Evolutionary conservation across 495 filamentous ascomycete genomes (phyloP).

Genomic region (Clavariopsis aquatica): DNA sequence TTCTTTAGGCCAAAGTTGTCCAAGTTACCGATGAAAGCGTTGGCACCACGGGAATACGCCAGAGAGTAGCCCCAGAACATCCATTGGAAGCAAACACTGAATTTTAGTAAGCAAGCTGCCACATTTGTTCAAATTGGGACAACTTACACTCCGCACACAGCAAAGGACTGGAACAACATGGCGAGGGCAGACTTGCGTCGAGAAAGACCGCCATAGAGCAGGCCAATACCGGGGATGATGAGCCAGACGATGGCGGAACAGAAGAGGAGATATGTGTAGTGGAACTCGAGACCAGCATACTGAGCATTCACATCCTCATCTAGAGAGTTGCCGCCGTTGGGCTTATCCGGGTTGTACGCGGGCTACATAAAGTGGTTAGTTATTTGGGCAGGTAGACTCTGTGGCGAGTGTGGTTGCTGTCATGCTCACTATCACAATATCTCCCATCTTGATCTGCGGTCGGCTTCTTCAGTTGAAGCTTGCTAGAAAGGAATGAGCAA

Average conservation of each 20-base stretch:
- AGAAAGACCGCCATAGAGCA: constrained; percentile 60
- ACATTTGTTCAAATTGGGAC: not conserved
- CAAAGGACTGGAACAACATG: constrained; percentile 60
- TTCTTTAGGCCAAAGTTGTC: constrained; percentile 58
- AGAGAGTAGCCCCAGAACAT: constrained; percentile 63
- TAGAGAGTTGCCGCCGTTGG: constrained; percentile 42
- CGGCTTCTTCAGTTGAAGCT: constrained; percentile 10
- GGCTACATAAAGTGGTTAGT: constrained; percentile 37
- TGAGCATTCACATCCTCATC: constrained; percentile 53
- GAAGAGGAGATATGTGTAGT: constrained; percentile 55
- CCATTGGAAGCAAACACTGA: constrained; percentile 55
- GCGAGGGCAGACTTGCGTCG: constrained; percentile 60
- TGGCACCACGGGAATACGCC: constrained; percentile 53
- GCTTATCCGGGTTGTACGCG: constrained; percentile 37
- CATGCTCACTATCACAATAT: constrained; percentile 11
- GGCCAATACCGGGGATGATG: constrained; percentile 61
- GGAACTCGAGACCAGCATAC: constrained; percentile 53
- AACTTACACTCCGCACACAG: constrained; percentile 43
- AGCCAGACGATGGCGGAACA: constrained; percentile 59
- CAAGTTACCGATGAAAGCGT: constrained; percentile 58
- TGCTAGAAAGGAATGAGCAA: constrained; percentile 3
- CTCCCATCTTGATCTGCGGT: constrained; percentile 8
- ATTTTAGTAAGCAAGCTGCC: not conserved
- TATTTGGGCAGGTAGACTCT: not conserved
- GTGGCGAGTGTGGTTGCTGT: not conserved